phyloP scores from a whole-genome alignment of 768 basidiomycete species.

The Podaxis sp. region DNA sequence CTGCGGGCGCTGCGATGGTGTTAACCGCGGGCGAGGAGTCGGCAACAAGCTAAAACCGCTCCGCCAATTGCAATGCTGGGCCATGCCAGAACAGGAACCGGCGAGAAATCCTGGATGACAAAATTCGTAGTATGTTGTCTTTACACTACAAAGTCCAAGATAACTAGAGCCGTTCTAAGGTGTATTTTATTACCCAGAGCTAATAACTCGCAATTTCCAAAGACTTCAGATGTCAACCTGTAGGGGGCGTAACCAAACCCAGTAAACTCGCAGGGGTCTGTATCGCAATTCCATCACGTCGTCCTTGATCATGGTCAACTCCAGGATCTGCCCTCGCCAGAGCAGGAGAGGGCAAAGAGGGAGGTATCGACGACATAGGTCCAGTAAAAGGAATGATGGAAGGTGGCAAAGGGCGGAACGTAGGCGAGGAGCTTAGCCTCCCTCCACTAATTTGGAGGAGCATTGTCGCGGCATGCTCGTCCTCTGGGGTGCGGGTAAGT shows the following conservation, averaged over 20 bases:
- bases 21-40: too few relatives aligned
- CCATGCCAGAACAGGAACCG: too few relatives aligned
- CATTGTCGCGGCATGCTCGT: conserved; percentile 69
- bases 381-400: neutral
- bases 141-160: too few relatives aligned
- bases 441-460: conserved; percentile 51
- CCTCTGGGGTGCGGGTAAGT: conserved; percentile 54
- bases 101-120: too few relatives aligned
- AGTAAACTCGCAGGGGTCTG: conserved; percentile 13
- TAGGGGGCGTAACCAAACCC: conserved; percentile 7
- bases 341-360: neutral
- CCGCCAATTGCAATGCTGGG: too few relatives aligned
- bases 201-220: too few relatives aligned
- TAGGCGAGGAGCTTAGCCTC: conserved; percentile 41
- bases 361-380: neutral
- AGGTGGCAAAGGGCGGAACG: conserved; percentile 22
- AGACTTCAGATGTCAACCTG: neutral
- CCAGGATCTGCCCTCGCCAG: neutral
- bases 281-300: neutral
- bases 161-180: too few relatives aligned
- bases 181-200: too few relatives aligned
- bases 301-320: neutral
- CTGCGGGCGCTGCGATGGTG: too few relatives aligned
- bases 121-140: too few relatives aligned
- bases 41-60: too few relatives aligned